These are phyloP conservation scores for Hypoxylon sp. DNA, from an alignment of 2,329 filamentous ascomycete species.

Conservation along the genomic window DNA sequence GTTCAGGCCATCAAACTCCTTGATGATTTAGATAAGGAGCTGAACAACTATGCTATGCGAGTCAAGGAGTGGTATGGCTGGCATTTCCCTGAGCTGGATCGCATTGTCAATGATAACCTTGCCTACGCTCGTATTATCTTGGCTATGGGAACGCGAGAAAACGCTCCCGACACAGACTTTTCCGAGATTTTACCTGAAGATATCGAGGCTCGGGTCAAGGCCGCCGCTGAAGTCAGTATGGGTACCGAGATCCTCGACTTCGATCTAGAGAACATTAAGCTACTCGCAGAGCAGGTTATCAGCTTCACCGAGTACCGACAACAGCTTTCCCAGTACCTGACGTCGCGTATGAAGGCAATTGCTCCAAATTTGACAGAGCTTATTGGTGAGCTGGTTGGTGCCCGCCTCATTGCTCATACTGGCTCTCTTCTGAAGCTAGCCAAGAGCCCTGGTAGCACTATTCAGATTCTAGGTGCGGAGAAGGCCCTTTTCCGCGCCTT, in stretches of 20 bases:
- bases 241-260: slow-evolving; percentile 95
- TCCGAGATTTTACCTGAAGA: slow-evolving; percentile 95
- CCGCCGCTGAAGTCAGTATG: slow-evolving; percentile 97
- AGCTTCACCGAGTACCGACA: slow-evolving; percentile 91
- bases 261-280: slow-evolving; percentile 92
- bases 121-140: slow-evolving; percentile 92
- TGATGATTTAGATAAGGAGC: slow-evolving; percentile 97
- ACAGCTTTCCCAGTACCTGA: slow-evolving; percentile 89
- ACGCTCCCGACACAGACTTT: slow-evolving; percentile 82
- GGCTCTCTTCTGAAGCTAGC: slow-evolving; percentile 95
- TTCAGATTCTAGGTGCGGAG: slow-evolving; percentile 98
- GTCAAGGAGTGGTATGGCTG: slow-evolving; percentile 99
- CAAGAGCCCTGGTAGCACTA: slow-evolving; percentile 94
- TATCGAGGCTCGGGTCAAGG: slow-evolving; percentile 91
- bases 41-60: slow-evolving; percentile 99
- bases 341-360: slow-evolving; percentile 95
- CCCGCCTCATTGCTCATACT: slow-evolving; percentile 93
- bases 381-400: slow-evolving; percentile 93
- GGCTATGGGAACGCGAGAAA: slow-evolving; percentile 89
- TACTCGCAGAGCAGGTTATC: slow-evolving; percentile 93
- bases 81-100: slow-evolving; percentile 99
- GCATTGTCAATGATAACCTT: slow-evolving; percentile 97
- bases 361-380: slow-evolving; percentile 95
- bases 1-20: slow-evolving; percentile 95
- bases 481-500: slow-evolving; percentile 98